Evolutionary conservation across 192 early-diverging fungal species (phyloP), one percentile per base, ranked within the genome.

Genomic region (Backusella australiensis): DNA sequence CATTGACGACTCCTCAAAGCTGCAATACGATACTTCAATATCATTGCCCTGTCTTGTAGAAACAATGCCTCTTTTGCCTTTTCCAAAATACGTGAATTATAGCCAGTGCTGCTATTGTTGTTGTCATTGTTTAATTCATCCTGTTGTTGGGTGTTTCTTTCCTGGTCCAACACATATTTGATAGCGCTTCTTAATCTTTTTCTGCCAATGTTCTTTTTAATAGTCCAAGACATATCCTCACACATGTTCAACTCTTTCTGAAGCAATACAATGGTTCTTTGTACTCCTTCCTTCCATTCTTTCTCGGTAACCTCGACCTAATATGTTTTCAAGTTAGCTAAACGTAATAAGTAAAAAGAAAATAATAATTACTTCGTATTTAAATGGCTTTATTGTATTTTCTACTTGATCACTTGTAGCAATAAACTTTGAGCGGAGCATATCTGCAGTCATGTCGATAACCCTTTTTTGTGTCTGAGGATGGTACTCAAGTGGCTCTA

Each of bases 361-460:
- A 21, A 53, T 9, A 26, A 59, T 3, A 59, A 29, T 69, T 76
- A 76, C 75, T 82, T 99, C 97, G 77, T 96, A 96, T 86, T 99
- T 99, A 88, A 94, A 97, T 21, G 96, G 97, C 84, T 99, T 99
- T 84, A 99, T 96, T 6, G 96, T 97, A 85, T 98, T 99, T 78
- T 99, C 97, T 11, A 99, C 97, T 84, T 98, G 96, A 78, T 98
- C 97, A 6, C 96, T 90, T 12, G 96, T 94, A 4, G 94, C 84
- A 67, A 94, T 90, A 86, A 94, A 96, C 68, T 96, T 96, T 72
- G 81, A 86, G 23, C 94, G 91, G 76, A 99, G 74, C 53, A 98
- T 91, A 42, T 95, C 95, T 67, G 90, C 91, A 44, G 90, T 94
- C 76, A 97, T 94, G 59, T 90, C 86, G 69, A 95, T 82, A 59